Evolutionary conservation across 2,329 filamentous ascomycete species (phyloP), one percentile per base, ranked within the genome.

Genomic region (Colletotrichum sp.): DNA sequence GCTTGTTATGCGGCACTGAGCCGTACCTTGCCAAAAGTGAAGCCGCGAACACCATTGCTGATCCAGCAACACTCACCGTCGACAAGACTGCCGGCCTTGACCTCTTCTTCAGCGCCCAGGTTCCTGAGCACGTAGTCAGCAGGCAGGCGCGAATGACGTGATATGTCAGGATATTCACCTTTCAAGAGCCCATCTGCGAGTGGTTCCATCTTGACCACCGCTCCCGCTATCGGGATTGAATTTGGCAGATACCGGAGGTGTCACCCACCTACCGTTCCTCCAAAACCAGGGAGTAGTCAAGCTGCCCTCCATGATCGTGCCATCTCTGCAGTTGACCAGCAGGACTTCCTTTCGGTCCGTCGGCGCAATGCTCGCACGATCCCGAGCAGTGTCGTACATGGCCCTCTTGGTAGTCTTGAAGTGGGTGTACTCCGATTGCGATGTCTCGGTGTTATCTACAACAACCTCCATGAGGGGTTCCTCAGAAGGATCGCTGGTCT

Each of bases 1-100:
- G 21, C 26, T 18, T 26, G 8, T 55, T 38, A 63, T 28, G 74
- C 52, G 9, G 69, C 68, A 6, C 72, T 70, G 16, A 87, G 77
- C 21, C 76, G 79, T 38, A 90, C 78, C 55, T 78, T 85, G 1
- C 90, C 91, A 73, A 83, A 86, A 15, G 93, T 87, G 79, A 98
- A 98, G 0, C 96, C 96, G 78, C 94, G 90, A 2, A 96, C 94
- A 0, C 94, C 96, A 83, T 96, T 98, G 83, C 96, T 98, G 69
- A 98, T 86, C 94, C 95, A 98, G 77, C 96, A 94, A 69, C 93
- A 89, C 83, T 98, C 96, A 1, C 93, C 94, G 78, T 95, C 88
- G 5, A 88, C 82, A 15, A 98, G 83, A 8, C 92, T 92, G 15
- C 88, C 85, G 3, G 87, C 87, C n/a, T 83, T 83, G 18, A 98